Evolutionary conservation across 768 basidiomycete species (phyloP).

Genomic region (Saitozyma podzolica): DNA sequence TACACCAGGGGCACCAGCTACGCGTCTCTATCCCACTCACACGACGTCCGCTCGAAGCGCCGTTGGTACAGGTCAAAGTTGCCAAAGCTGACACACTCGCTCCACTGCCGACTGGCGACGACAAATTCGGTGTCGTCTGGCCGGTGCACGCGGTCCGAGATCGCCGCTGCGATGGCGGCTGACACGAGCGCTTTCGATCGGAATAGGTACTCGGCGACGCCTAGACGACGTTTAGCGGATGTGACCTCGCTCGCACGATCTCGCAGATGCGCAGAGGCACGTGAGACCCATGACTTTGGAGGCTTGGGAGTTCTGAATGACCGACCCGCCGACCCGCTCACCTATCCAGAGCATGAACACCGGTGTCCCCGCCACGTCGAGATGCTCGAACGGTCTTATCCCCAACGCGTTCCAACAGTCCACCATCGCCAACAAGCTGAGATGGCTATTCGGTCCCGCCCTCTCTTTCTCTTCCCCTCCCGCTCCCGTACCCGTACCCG

Average conservation of each 20-base stretch:
- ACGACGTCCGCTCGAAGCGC: conserved; percentile 72
- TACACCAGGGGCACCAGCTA: too few relatives aligned
- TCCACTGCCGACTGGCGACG: conserved; percentile 91
- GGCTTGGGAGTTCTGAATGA: too few relatives aligned
- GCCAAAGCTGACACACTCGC: conserved; percentile 89
- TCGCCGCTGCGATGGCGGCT: conserved; percentile 69
- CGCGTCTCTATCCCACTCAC: conserved; percentile 28
- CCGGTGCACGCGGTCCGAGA: conserved; percentile 75
- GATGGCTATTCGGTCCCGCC: conserved; percentile 72
- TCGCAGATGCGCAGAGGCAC: too few relatives aligned
- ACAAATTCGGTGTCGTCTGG: conserved; percentile 93
- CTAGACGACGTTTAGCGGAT: conserved; percentile 17
- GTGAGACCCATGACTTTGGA: too few relatives aligned
- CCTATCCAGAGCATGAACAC: conserved; percentile 93
- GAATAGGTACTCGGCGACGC: conserved; percentile 94
- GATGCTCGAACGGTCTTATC: conserved; percentile 86
- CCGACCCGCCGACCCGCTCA: conserved; percentile 17
- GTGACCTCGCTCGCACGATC: neutral
- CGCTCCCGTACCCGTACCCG: conserved; percentile 35
- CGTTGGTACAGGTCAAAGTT: conserved; percentile 82
- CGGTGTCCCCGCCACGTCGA: conserved; percentile 90
- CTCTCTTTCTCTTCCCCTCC: conserved; percentile 3
- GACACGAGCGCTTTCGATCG: conserved; percentile 64
- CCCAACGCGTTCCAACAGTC: conserved; percentile 90
- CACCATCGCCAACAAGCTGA: conserved; percentile 94